Conservation (phyloP, 2,329 filamentous ascomycete genomes). For the Acephala macrosclerotiorum region DNA sequence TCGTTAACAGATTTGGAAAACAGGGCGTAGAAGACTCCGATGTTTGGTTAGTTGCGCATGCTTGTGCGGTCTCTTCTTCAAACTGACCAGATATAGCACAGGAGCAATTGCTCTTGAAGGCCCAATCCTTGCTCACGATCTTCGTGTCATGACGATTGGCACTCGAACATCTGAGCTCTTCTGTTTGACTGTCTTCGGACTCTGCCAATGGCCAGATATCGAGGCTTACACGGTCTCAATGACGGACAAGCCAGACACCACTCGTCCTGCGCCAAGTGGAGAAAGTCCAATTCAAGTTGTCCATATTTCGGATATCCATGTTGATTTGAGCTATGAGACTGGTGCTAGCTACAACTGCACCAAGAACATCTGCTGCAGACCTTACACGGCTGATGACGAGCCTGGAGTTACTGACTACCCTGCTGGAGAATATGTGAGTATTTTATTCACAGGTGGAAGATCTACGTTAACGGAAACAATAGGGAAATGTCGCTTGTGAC, state of each 20-base stretch:
- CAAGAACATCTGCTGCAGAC: slow-evolving; percentile 51
- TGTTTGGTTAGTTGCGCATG: slow-evolving; percentile 50
- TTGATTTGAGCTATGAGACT: slow-evolving; percentile 48
- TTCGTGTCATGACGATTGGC: slow-evolving; percentile 55
- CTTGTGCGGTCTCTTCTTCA: neutral
- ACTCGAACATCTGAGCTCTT: slow-evolving; percentile 59
- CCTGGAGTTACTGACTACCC: slow-evolving; percentile 47
- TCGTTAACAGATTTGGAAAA: too few relatives aligned
- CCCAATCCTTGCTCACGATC: slow-evolving; percentile 57
- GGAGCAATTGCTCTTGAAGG: slow-evolving; percentile 60
- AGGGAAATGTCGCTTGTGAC: slow-evolving; percentile 44
- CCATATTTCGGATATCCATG: slow-evolving; percentile 52
- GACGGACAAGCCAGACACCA: slow-evolving; percentile 44
- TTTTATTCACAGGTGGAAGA: neutral
- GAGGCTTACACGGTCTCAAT: slow-evolving; percentile 45
- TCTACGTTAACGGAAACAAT: neutral
- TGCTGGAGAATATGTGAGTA: slow-evolving; percentile 48
- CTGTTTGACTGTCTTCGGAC: slow-evolving; percentile 60
- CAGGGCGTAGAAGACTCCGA: slow-evolving; percentile 54
- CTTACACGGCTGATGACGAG: slow-evolving; percentile 45
- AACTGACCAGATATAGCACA: slow-evolving; percentile 41
- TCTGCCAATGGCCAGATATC: slow-evolving; percentile 52
- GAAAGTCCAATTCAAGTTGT: slow-evolving; percentile 48
- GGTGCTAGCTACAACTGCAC: slow-evolving; percentile 50
- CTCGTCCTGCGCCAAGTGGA: slow-evolving; percentile 46